These are phyloP conservation scores for Forsythia suspensa DNA, from an alignment of 257 asterid species.

Conservation along the genomic window DNA sequence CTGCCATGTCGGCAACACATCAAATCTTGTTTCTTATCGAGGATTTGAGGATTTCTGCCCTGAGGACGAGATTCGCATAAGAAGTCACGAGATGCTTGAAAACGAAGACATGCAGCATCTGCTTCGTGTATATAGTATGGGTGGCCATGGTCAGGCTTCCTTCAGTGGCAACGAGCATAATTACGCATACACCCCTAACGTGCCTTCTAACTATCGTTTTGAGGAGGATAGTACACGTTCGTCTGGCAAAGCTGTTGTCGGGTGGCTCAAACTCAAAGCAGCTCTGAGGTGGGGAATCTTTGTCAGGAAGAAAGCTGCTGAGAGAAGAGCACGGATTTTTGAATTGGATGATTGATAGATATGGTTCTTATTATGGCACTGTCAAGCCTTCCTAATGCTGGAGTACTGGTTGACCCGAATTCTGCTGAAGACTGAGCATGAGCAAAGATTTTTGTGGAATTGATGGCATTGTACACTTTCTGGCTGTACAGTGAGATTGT, in stretches of 20 bases:
- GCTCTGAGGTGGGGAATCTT: slow-evolving; percentile 98
- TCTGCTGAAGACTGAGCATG: background rate
- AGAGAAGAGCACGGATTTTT: slow-evolving; percentile 84
- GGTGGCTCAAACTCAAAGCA: slow-evolving; percentile 98
- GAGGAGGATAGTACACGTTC: slow-evolving; percentile 68
- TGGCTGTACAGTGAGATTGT: background rate
- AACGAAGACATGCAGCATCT: slow-evolving; percentile 93
- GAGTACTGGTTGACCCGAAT: background rate
- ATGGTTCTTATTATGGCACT: background rate
- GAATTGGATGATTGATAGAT: slow-evolving; percentile 70
- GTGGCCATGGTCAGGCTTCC: slow-evolving; percentile 56
- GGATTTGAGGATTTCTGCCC: slow-evolving; percentile 55
- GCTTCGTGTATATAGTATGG: slow-evolving; percentile 71
- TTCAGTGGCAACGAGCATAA: slow-evolving; percentile 45
- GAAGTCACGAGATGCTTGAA: slow-evolving; percentile 95
- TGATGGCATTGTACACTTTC: background rate
- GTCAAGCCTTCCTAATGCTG: background rate
- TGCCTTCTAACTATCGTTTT: slow-evolving; percentile 47
- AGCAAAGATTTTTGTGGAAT: background rate
- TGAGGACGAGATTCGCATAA: slow-evolving; percentile 83
- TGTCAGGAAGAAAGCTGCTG: slow-evolving; percentile 93
- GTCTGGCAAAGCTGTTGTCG: slow-evolving; percentile 95
- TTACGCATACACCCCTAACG: slow-evolving; percentile 37
- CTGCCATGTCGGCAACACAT: slow-evolving; percentile 48
- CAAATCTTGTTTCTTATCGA: slow-evolving; percentile 45